Base-by-base conservation (phyloP, 2,329 filamentous ascomycete genomes). In the Sclerotiophoma versabilis region DNA sequence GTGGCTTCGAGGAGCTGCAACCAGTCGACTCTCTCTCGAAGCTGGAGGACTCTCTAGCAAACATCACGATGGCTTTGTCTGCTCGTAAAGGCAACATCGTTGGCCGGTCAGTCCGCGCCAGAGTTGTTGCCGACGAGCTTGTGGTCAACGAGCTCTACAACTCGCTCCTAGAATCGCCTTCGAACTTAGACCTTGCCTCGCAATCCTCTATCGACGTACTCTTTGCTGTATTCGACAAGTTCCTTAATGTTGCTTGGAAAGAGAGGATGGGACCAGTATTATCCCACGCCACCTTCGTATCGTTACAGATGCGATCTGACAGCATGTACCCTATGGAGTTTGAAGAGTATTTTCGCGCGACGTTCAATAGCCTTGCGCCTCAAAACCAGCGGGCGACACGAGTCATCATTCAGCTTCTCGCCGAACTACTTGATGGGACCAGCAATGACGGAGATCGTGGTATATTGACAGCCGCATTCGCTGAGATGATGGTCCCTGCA, bases 221-320 rank as follows among this genome's bases (percentile, higher is more conserved):
- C 5, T 96, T 97, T 69, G 89, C 90, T 22, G 90, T 93, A 0
- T 98, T 97, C 71, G 93, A 97, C 72, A 97, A 96, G 58, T 98
- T 97, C 64, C 79, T 97, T 56, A 87, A 87, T 54, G 88, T 92
- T 59, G 92, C 91, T 11, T 98, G 93, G 93, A 87, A 84, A 54
- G 90, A 93, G 61, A 88, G 91, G 64, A 92, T 97, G 81, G 93
- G 93, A 0, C 86, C 91, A 3, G 85, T 98, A 49, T 86, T 98
- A 73, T 86, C 90, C 1, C 81, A 85, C 46, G 81, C 88, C 39
- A 83, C 86, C 5, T 80, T 97, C 30, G 84, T 89, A 51, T 85
- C 86, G 1, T 81, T 98, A n/a, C 92, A 96, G 53, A 82, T 85
- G 49, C 78, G 80, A 57, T 77, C 79, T 9, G 79, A 81, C 58